Evolutionary conservation across 1,284 basidiomycete species (phyloP).

Genomic region (Moesziomyces sp.): DNA sequence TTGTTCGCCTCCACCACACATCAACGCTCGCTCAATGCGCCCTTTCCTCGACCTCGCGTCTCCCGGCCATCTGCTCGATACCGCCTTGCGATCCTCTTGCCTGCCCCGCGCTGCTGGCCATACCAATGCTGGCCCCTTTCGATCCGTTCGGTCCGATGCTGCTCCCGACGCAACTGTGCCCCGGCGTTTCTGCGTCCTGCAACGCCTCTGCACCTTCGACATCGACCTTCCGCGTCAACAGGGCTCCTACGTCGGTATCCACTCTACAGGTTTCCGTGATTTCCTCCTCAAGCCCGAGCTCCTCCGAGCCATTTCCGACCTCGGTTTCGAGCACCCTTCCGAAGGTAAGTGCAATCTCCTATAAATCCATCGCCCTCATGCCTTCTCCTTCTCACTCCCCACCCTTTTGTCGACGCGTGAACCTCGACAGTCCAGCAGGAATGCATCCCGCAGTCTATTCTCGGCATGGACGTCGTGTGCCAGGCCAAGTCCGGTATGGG

Average conservation of each 20-base stretch:
- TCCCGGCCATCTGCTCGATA: too few species aligned
- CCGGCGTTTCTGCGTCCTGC: too few species aligned
- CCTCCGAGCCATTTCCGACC: constrained; percentile 95
- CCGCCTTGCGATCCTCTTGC: neutral
- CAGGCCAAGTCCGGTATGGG: constrained; percentile 99
- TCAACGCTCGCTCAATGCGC: too few species aligned
- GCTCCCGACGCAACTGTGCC: too few species aligned
- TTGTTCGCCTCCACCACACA: neutral
- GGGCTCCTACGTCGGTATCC: constrained; percentile 68
- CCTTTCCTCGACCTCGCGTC: too few species aligned
- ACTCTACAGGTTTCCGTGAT: constrained; percentile 72
- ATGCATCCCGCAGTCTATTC: constrained; percentile 98
- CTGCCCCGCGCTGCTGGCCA: too few species aligned
- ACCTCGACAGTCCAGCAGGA: constrained; percentile 89
- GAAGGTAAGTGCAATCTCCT: constrained; percentile 77
- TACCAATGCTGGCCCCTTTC: too few species aligned
- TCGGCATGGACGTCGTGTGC: constrained; percentile 99
- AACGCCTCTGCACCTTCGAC: neutral
- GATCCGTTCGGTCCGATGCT: too few species aligned
- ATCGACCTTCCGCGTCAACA: constrained; percentile 21
- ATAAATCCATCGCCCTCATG: neutral
- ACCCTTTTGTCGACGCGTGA: neutral
- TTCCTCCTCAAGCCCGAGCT: constrained; percentile 97
- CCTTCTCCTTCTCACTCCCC: neutral
- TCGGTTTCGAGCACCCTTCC: constrained; percentile 99